A percentile compares a stretch with the other conserved stretches of the same genome.
These are phyloP conservation scores for Dittrichia graveolens DNA, from an alignment of 129 eudicot species.

Conservation along the genomic window DNA sequence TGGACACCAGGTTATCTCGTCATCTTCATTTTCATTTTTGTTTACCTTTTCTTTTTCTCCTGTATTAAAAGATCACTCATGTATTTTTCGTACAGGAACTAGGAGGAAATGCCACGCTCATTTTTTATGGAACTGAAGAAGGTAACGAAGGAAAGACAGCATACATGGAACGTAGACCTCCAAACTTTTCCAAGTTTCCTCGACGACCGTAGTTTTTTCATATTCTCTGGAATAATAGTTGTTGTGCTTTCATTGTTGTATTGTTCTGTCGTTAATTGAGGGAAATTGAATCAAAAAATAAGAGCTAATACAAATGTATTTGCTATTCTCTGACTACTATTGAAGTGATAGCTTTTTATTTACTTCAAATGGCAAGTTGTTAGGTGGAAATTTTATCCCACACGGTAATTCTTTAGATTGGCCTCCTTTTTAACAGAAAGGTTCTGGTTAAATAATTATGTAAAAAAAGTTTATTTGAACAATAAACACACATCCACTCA, in stretches of 20 bases:
- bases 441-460: too few species aligned
- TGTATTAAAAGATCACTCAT: not conserved
- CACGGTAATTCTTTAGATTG: too few species aligned
- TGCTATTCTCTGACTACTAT: too few species aligned
- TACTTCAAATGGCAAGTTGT: too few species aligned
- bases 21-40: not conserved
- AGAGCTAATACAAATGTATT: not conserved
- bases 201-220: constrained; percentile 54
- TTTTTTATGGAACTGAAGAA: constrained; percentile 94
- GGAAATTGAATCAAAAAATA: not conserved
- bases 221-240: not conserved
- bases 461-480: too few species aligned
- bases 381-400: too few species aligned
- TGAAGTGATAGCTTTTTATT: too few species aligned
- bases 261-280: not conserved
- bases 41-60: not conserved
- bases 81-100: constrained; percentile 47
- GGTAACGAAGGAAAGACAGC: constrained; percentile 93
- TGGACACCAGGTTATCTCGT: constrained; percentile 80
- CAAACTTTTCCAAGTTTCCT: constrained; percentile 87
- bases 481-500: too few species aligned
- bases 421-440: too few species aligned
- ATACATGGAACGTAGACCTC: constrained; percentile 76
- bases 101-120: constrained; percentile 89
- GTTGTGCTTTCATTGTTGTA: constrained; percentile 14